These are phyloP conservation scores for Aspergillus sp. DNA, from an alignment of 2,329 filamentous ascomycete genomes.

Conservation along the genomic window DNA sequence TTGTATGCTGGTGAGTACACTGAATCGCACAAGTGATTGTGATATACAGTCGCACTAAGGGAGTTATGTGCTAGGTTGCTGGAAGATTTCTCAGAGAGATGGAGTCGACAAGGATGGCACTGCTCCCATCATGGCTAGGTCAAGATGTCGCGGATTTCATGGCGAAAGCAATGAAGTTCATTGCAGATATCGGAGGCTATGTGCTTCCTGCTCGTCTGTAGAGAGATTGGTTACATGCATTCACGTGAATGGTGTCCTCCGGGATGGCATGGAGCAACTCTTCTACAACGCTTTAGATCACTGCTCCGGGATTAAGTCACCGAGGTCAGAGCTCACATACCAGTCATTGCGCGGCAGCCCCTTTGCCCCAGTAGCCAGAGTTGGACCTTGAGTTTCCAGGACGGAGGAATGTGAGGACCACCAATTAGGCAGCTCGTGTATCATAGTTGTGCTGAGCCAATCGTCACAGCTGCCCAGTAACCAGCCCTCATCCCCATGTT, in stretches of 20 bases:
- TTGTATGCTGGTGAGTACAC: conserved; percentile 27
- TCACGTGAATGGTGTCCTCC: neutral
- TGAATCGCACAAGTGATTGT: neutral
- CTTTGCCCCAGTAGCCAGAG: neutral
- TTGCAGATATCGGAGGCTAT: conserved; percentile 28
- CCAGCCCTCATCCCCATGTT: neutral
- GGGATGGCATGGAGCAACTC: neutral
- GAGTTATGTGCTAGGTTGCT: conserved; percentile 18
- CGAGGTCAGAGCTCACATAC: conserved; percentile 15
- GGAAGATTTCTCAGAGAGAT: conserved; percentile 25
- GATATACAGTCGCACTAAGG: neutral
- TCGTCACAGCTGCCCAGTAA: neutral
- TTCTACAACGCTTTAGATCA: neutral
- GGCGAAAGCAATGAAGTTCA: conserved; percentile 23
- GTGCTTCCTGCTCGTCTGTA: conserved; percentile 15
- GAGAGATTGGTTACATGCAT: neutral
- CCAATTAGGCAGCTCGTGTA: neutral
- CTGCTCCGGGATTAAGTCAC: neutral
- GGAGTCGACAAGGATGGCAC: conserved; percentile 15
- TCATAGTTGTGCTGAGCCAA: conserved; percentile 2
- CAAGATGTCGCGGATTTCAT: conserved; percentile 25
- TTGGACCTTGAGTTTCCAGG: conserved; percentile 5
- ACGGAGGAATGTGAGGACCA: conserved; percentile 14
- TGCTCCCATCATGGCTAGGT: conserved; percentile 23
- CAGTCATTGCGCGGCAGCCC: conserved; percentile 8